These are phyloP conservation scores for Mucor circinelloides DNA, from an alignment of 371 early-diverging fungal genomes.

Conservation along the genomic window DNA sequence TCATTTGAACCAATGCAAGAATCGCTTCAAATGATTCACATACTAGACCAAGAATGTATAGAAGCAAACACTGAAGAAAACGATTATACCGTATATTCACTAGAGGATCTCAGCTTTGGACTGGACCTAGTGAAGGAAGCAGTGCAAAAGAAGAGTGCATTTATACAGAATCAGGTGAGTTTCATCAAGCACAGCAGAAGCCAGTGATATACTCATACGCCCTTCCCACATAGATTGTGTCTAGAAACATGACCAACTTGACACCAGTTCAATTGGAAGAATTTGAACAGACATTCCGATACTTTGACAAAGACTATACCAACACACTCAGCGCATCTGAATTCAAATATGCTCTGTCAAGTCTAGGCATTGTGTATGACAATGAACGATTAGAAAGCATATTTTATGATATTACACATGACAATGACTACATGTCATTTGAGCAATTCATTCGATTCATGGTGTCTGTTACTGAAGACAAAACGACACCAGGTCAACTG, in stretches of 20 bases:
- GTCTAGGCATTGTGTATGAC: conserved; percentile 79
- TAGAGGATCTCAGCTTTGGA: conserved; percentile 89
- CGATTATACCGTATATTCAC: conserved; percentile 88
- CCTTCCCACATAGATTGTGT: conserved; percentile 62
- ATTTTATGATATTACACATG: conserved; percentile 68
- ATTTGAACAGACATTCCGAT: conserved; percentile 85
- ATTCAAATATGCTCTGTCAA: conserved; percentile 86
- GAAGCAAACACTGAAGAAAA: conserved; percentile 93
- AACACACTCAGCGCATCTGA: conserved; percentile 79
- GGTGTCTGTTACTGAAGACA: conserved; percentile 89
- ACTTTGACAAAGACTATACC: conserved; percentile 83
- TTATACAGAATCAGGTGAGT: conserved; percentile 88
- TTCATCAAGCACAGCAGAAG: too few relatives aligned
- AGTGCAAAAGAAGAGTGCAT: conserved; percentile 82
- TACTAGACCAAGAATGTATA: conserved; percentile 69
- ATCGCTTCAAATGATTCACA: conserved; percentile 59
- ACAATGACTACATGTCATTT: conserved; percentile 70
- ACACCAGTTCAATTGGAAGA: conserved; percentile 94
- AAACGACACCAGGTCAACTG: conserved; percentile 87
- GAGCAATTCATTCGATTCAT: conserved; percentile 90
- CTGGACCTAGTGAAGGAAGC: conserved; percentile 76
- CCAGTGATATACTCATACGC: background rate
- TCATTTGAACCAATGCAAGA: conserved; percentile 55
- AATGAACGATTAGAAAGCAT: conserved; percentile 75
- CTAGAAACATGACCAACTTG: conserved; percentile 88